Percentiles rank a stretch among this genome's conserved stretches.
These are phyloP conservation scores for Mycena sanguinolenta DNA, from an alignment of 768 basidiomycete genomes.

Conservation along the genomic window DNA sequence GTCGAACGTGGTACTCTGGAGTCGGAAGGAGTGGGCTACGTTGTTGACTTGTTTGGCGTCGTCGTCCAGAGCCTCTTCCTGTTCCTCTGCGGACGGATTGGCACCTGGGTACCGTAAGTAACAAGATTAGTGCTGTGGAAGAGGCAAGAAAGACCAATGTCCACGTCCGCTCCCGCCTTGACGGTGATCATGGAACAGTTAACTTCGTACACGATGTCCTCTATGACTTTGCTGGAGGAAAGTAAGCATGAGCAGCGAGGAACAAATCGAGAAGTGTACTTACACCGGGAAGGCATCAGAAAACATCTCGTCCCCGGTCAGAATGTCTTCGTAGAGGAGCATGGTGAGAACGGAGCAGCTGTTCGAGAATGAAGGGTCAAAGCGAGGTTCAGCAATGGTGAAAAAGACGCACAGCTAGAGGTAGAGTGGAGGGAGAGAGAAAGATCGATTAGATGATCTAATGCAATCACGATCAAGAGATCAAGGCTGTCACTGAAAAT, in stretches of 20 bases:
- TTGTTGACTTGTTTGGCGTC: conserved; percentile 88
- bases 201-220: conserved; percentile 88
- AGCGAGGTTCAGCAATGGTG: background rate
- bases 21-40: conserved; percentile 91
- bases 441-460: conserved; percentile 37
- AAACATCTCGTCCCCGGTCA: conserved; percentile 90
- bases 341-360: conserved; percentile 44
- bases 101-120: conserved; percentile 68
- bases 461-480: conserved; percentile 39
- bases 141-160: conserved; percentile 77
- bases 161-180: conserved; percentile 85
- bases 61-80: conserved; percentile 84
- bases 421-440: background rate
- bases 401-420: background rate
- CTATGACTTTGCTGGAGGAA: conserved; percentile 74
- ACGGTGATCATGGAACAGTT: conserved; percentile 80
- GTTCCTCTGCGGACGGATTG: conserved; percentile 93
- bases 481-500: too few species aligned
- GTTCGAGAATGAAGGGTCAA: too few species aligned
- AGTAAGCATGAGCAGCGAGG: conserved; percentile 2
- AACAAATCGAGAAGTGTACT: conserved; percentile 27
- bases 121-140: background rate
- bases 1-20: conserved; percentile 85
- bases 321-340: conserved; percentile 82
- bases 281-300: conserved; percentile 93